Evolutionary conservation across 352 stramenopile genomes (phyloP).

Genomic region (Pythium biforme): DNA sequence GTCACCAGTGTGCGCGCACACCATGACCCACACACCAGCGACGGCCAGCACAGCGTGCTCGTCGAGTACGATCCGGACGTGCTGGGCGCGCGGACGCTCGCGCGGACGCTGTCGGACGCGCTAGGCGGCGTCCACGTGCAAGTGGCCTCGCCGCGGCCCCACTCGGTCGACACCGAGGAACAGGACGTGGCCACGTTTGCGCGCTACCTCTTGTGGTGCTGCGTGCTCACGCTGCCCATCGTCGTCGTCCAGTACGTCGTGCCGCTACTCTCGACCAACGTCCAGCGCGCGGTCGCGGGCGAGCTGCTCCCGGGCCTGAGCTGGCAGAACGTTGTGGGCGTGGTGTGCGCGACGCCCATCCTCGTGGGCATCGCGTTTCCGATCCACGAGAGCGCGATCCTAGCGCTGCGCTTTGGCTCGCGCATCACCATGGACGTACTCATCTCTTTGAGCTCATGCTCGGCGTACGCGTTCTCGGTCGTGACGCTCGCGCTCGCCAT

Average conservation of each 20-base stretch:
- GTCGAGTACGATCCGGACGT: constrained; percentile 24
- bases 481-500: constrained; percentile 30
- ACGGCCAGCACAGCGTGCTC: constrained; percentile 29
- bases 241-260: constrained; percentile 58
- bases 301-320: constrained; percentile 43
- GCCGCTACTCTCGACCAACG: constrained; percentile 33
- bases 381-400: constrained; percentile 72
- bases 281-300: constrained; percentile 26
- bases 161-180: constrained; percentile 33
- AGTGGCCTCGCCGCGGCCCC: constrained; percentile 44
- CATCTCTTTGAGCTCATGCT: constrained; percentile 67
- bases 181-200: constrained; percentile 45
- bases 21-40: constrained; percentile 28
- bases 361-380: constrained; percentile 55
- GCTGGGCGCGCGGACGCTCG: constrained; percentile 17
- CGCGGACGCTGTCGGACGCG: not conserved
- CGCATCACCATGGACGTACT: constrained; percentile 77
- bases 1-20: no score
- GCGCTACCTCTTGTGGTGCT: constrained; percentile 47
- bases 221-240: constrained; percentile 48
- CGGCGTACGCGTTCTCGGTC: constrained; percentile 65
- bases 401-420: constrained; percentile 53
- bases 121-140: constrained; percentile 39
- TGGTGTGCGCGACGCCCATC: constrained; percentile 63
- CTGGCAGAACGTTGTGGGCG: constrained; percentile 47